Evolutionary conservation across 2,329 filamentous ascomycete species (phyloP), one percentile per base, ranked within the genome.

Genomic region (Rhynchosporium graminicola): DNA sequence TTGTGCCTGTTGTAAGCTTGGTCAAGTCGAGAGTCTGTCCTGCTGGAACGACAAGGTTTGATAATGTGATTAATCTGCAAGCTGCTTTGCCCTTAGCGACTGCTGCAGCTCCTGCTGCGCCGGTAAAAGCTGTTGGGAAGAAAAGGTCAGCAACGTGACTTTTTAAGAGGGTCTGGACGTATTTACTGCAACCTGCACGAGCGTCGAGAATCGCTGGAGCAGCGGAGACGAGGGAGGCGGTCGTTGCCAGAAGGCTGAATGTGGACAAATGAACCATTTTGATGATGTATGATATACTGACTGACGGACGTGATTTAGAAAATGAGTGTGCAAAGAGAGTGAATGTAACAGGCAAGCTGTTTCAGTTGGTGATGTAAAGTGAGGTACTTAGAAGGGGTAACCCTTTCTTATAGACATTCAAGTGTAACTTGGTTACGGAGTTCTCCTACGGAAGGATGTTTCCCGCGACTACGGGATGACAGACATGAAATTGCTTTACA

Each of bases 11-110:
- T 1, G 77, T 78, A 45, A 87, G 77, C 26, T 77, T 75, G 12
- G 83, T 83, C 64, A 88, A 72, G 70, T 87, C 83, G 3, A 88
- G 79, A 3, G 84, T 87, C 9, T 77, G 76, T 29, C 84, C 84
- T 3, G 84, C 80, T 5, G 85, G 85, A 15, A 88, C 84, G 15
- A 75, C 74, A 57, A 88, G 79, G 63, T 78, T 77, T 63, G 76
- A 77, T 29, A 88, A 75, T 31, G 80, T 75, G 63, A 88, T 86
- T 57, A 76, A 79, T 7, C 82, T 76, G 74, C 85, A 88, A 20
- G 77, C 77, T 3, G 71, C 67, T 74, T 84, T 84, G 70, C 77
- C 77, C 63, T 78, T 77, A 63, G 75, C 78, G 48, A 80, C 82
- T 3, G 76, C 67, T 5, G 78, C 77, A 52, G 82, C 80, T 62